These are phyloP conservation scores for Graphilbum ipis-grandicollis DNA, from an alignment of 2,329 filamentous ascomycete species.

Conservation along the genomic window DNA sequence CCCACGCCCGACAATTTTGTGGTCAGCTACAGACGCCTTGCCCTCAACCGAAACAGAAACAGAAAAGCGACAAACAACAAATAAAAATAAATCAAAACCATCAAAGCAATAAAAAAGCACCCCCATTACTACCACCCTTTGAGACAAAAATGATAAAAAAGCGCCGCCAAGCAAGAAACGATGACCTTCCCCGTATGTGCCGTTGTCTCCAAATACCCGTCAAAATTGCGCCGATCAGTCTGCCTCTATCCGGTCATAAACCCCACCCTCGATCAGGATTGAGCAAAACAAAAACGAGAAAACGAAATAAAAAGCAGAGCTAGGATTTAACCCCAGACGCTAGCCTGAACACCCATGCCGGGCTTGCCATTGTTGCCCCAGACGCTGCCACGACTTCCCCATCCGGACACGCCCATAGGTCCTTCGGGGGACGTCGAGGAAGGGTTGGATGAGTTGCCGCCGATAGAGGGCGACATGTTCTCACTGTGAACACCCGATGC, in stretches of 20 bases:
- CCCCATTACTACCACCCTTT: background rate
- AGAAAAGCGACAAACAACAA: background rate
- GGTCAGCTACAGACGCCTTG: slow-evolving; percentile 1
- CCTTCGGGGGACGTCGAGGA: slow-evolving; percentile 25
- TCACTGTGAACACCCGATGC: slow-evolving; percentile 18
- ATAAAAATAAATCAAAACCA: background rate
- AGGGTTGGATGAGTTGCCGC: slow-evolving; percentile 35
- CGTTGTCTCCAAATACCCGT: too few relatives aligned
- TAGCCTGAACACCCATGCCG: slow-evolving; percentile 71
- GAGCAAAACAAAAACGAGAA: background rate
- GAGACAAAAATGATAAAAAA: too few relatives aligned
- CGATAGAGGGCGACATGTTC: slow-evolving; percentile 19
- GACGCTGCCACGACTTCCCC: slow-evolving; percentile 58
- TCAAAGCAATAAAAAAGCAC: background rate
- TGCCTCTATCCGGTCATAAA: background rate
- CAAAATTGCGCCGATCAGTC: too few relatives aligned
- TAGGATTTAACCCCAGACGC: slow-evolving; percentile 65
- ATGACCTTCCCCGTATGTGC: too few relatives aligned
- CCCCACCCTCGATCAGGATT: background rate
- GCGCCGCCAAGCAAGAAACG: too few relatives aligned
- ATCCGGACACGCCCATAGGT: slow-evolving; percentile 34
- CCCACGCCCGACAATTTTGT: slow-evolving; percentile 1
- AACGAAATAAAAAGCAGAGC: background rate
- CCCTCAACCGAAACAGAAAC: background rate
- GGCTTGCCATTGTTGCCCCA: slow-evolving; percentile 75